Conservation (phyloP, 441 rosid species). For the Viola pubescens region DNA sequence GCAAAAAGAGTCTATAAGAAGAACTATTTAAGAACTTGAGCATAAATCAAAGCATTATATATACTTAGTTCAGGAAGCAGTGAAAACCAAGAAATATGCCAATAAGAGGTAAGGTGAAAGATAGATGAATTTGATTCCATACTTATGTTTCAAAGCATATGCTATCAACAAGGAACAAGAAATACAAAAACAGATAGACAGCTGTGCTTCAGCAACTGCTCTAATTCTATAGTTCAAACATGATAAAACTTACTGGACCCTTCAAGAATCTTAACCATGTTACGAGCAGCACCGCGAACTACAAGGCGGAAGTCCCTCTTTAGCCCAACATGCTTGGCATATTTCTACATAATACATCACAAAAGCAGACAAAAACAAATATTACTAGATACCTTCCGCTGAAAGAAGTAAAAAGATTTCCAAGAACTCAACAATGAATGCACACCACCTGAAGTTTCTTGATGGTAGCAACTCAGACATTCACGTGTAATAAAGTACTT, state of each 20-base stretch:
- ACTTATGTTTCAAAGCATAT: not conserved
- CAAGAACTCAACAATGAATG: not conserved
- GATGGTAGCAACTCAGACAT: not conserved
- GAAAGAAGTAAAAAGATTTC: not conserved
- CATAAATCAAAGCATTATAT: not conserved
- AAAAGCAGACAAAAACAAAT: slow-evolving; percentile 13
- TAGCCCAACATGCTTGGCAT: slow-evolving; percentile 83
- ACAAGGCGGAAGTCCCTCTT: slow-evolving; percentile 96
- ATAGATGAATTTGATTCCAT: too few species aligned
- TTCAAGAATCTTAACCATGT: slow-evolving; percentile 75
- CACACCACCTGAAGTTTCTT: not conserved
- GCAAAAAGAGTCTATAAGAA: slow-evolving; percentile 16
- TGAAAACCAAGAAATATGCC: not conserved
- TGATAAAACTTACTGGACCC: slow-evolving; percentile 60
- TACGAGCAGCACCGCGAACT: slow-evolving; percentile 95
- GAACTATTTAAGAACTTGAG: not conserved
- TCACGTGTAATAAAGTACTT: not conserved
- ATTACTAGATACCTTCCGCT: not conserved
- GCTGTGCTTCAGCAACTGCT: not conserved
- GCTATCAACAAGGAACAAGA: not conserved
- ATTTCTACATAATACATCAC: slow-evolving; percentile 45
- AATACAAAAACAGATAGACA: not conserved
- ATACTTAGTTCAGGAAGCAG: not conserved
- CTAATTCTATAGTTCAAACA: too few species aligned
- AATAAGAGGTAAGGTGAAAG: too few species aligned